A percentile compares a stretch with the other conserved stretches of the same genome.
Evolutionary conservation across 768 basidiomycete genomes (phyloP).

Genomic region (Agrocybe praecox): DNA sequence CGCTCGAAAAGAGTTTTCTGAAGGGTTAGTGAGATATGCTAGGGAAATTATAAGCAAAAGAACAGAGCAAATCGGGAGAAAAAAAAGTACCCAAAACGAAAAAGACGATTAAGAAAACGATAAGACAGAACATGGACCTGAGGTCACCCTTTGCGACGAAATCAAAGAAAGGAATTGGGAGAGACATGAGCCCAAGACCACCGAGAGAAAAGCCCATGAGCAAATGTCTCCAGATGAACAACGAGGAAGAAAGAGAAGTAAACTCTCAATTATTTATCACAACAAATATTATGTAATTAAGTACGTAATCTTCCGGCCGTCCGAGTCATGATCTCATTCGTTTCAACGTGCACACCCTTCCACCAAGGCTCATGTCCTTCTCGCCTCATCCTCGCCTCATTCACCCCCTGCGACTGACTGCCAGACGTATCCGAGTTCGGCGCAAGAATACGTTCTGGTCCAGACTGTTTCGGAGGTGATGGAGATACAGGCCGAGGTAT

Average conservation of each 20-base stretch:
- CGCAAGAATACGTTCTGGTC: conserved; percentile 47
- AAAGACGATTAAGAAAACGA: conserved; percentile 68
- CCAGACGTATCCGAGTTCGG: conserved; percentile 59
- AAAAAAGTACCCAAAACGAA: conserved; percentile 63
- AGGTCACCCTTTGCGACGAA: conserved; percentile 62
- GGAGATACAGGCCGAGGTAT: conserved; percentile 47
- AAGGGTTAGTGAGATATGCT: conserved; percentile 96
- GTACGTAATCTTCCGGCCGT: conserved; percentile 5
- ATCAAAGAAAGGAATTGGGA: conserved; percentile 55
- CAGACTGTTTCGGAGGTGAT: conserved; percentile 29
- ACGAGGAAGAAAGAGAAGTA: conserved; percentile 21
- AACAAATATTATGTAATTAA: conserved; percentile 6
- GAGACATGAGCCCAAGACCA: conserved; percentile 60
- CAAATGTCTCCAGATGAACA: conserved; percentile 45
- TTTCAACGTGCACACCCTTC: conserved; percentile 7
- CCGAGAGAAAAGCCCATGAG: conserved; percentile 69
- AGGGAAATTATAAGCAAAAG: conserved; percentile 18
- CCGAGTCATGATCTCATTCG: conserved; percentile 14
- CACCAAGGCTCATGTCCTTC: conserved; percentile 15
- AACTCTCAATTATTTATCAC: background rate
- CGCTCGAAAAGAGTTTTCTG: conserved; percentile 89
- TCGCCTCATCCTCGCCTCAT: background rate
- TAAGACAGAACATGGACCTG: conserved; percentile 69
- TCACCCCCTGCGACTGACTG: conserved; percentile 32
- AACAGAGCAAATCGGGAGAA: conserved; percentile 18